Conservation (phyloP, 345 rosid species). For the Dimocarpus longan region DNA sequence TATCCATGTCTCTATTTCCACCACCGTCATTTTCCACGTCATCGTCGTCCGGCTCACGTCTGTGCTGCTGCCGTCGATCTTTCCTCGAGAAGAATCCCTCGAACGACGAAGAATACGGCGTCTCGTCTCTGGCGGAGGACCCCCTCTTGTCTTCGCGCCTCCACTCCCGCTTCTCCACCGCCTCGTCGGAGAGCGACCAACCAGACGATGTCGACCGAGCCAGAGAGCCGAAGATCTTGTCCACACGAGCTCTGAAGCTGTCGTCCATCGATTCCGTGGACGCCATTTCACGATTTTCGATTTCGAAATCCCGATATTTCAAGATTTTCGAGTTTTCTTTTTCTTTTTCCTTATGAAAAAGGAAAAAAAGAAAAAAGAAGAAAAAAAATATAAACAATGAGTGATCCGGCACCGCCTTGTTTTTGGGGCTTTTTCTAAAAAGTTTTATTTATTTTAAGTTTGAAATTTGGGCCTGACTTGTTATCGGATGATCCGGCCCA, state of each 20-base stretch:
- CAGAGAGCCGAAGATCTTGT: conserved; percentile 59
- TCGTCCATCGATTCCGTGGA: conserved; percentile 38
- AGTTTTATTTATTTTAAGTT: neutral
- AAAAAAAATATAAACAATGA: neutral
- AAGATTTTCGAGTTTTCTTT: neutral
- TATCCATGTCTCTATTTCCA: conserved; percentile 22
- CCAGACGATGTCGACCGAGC: conserved; percentile 30
- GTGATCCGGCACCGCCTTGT: neutral
- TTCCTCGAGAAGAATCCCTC: conserved; percentile 36
- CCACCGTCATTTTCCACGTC: conserved; percentile 32
- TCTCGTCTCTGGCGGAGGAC: conserved; percentile 46
- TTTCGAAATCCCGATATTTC: neutral
- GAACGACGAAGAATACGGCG: conserved; percentile 56
- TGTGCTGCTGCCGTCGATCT: conserved; percentile 23
- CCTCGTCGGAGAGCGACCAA: conserved; percentile 56
- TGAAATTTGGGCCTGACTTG: neutral
- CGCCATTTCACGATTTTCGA: conserved; percentile 18
- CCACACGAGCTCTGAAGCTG: conserved; percentile 55
- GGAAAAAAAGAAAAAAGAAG: too few species aligned
- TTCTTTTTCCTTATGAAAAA: too few species aligned
- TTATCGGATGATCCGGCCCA: neutral
- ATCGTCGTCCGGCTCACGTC: neutral
- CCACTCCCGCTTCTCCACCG: conserved; percentile 41
- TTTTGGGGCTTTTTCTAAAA: neutral
- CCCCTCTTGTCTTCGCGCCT: conserved; percentile 21